Evolutionary conservation across 2,329 filamentous ascomycete species (phyloP), one percentile per base, ranked within the genome.

Genomic region (Thelonectria discophora): DNA sequence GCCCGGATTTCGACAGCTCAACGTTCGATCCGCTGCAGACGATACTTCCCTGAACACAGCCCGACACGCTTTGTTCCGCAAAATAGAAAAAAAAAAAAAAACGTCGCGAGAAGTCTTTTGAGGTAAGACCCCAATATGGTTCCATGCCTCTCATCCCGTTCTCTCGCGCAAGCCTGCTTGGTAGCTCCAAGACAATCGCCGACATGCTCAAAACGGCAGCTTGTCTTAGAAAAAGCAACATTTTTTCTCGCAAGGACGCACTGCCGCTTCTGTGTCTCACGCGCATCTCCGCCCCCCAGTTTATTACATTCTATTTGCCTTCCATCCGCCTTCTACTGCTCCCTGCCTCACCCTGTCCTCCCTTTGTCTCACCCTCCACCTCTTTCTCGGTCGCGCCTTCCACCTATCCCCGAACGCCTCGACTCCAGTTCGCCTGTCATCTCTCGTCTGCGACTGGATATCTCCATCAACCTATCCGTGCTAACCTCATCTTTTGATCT

Each of bases 71-170:
- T 69, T 58, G 62, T 67, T 68, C 69, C 46, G 34, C 43, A 20
- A 57, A 65, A 58, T 66, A 49, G n/a, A n/a, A n/a, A n/a, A 30
- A 30, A 10, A 30, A 30, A 30, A 30, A 10, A 30, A 30, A 30
- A 43, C 58, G 58, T 66, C 62, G 66, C 63, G 58, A 54, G 56
- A 57, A 30, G 46, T 68, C 62, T 60, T 60, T 68, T 51, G 53
- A 69, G 68, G 66, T 66, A 67, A 70, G 67, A 60, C 62, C 61
- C 54, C 60, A 63, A 65, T 30, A 30, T 62, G 56, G 61, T 60
- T 65, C 65, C 66, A 65, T 64, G 47, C 60, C 43, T 64, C 65
- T 65, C 66, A 65, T 62, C 65, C 66, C 69, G 69, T 69, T 64
- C 56, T 63, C 63, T 68, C 62, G 66, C 64, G 50, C 66, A 60